Evolutionary conservation across 148 eudicot species (phyloP).

Genomic region (Beta vulgaris): DNA sequence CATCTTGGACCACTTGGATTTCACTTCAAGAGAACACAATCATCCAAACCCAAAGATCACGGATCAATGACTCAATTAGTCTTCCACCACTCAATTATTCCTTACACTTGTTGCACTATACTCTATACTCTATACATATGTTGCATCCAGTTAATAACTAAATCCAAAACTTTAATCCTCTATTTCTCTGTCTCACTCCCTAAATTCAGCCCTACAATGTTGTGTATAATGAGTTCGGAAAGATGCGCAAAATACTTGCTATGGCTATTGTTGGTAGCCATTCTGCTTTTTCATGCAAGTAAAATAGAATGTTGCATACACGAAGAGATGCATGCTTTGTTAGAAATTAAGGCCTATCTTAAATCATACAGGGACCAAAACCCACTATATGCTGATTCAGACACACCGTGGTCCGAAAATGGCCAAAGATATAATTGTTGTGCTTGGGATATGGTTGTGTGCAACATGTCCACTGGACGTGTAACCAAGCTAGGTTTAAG

Average conservation of each 20-base stretch:
- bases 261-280: background rate
- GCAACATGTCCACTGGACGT: background rate
- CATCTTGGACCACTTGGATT: too few species aligned
- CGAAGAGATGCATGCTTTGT: background rate
- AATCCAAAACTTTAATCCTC: too few species aligned
- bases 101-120: too few species aligned
- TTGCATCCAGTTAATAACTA: too few species aligned
- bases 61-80: too few species aligned
- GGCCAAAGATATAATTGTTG: background rate
- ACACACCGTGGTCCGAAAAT: background rate
- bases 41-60: too few species aligned
- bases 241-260: background rate
- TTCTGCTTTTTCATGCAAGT: background rate
- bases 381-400: background rate
- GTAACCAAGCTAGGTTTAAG: background rate
- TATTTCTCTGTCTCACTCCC: too few species aligned
- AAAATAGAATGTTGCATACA: slow-evolving; percentile 2
- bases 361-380: background rate
- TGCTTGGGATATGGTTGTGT: slow-evolving; percentile 1
- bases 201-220: too few species aligned
- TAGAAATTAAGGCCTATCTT: slow-evolving; percentile 2
- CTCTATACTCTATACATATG: too few species aligned
- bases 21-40: too few species aligned
- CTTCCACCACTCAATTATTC: too few species aligned
- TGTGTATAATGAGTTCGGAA: too few species aligned